Conservation (phyloP, 208 protist genomes). For the Lotmaria passim region DNA sequence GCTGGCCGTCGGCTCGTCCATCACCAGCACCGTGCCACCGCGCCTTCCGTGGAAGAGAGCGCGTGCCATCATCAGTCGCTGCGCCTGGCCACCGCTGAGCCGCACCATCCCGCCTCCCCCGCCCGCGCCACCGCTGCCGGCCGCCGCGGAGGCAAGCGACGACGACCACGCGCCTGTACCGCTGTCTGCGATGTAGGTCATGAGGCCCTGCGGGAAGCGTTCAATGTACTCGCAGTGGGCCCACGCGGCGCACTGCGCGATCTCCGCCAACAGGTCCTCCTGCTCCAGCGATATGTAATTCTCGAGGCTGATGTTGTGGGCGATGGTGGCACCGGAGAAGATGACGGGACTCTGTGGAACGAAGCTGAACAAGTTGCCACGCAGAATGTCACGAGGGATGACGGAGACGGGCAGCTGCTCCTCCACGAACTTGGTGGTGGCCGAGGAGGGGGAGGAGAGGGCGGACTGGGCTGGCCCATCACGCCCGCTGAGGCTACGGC, state of each 20-base stretch:
- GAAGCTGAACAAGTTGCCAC: conserved; percentile 64
- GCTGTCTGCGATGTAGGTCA: conserved; percentile 59
- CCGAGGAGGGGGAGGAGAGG: background rate
- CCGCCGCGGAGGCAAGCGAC: conserved; percentile 13
- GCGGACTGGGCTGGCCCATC: no score
- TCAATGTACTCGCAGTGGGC: conserved; percentile 69
- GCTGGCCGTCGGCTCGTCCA: conserved; percentile 81
- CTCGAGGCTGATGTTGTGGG: conserved; percentile 81
- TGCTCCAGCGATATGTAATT: conserved; percentile 57
- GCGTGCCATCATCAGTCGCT: conserved; percentile 80
- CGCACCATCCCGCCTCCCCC: conserved; percentile 47
- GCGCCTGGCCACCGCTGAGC: conserved; percentile 73
- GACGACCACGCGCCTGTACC: conserved; percentile 31
- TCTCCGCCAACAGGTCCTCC: conserved; percentile 37
- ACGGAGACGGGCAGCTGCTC: conserved; percentile 37
- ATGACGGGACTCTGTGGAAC: conserved; percentile 74
- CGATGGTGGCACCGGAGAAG: conserved; percentile 73
- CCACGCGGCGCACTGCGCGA: conserved; percentile 44
- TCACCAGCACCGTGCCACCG: conserved; percentile 63
- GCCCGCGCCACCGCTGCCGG: conserved; percentile 24
- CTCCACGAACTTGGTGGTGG: background rate
- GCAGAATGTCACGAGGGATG: conserved; percentile 49
- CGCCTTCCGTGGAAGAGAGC: conserved; percentile 59
- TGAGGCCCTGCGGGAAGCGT: conserved; percentile 62
- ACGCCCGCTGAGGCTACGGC: background rate